phyloP scores from a whole-genome alignment of 2,329 filamentous ascomycete genomes.

The Talaromyces sp. region DNA sequence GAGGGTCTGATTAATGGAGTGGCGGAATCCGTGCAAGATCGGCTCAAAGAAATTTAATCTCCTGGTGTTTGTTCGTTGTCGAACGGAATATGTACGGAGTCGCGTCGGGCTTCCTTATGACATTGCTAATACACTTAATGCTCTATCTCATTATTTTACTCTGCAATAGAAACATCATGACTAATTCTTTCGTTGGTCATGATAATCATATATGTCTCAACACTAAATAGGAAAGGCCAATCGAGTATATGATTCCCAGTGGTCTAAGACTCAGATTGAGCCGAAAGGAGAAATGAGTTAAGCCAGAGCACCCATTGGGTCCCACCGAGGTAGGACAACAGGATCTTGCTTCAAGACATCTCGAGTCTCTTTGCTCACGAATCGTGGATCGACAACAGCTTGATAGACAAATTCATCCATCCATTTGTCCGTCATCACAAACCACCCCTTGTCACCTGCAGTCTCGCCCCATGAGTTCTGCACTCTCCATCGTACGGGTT shows the following conservation, averaged over 20 bases:
- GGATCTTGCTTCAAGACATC: slow-evolving; percentile 68
- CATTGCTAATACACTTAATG: background rate
- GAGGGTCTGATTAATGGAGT: background rate
- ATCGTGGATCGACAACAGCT: slow-evolving; percentile 71
- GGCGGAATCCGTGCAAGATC: background rate
- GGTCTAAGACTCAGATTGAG: background rate
- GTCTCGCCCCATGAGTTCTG: slow-evolving; percentile 77
- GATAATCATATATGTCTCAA: background rate
- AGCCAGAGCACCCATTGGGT: slow-evolving; percentile 72
- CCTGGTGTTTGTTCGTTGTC: background rate
- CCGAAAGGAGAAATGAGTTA: slow-evolving; percentile 24
- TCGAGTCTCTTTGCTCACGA: slow-evolving; percentile 59
- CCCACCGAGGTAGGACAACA: slow-evolving; percentile 69
- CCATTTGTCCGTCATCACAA: slow-evolving; percentile 80
- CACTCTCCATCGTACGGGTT: slow-evolving; percentile 72
- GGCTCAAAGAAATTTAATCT: background rate
- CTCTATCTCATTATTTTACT: background rate
- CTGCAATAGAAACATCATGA: background rate
- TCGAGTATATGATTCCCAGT: no score
- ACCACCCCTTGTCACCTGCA: slow-evolving; percentile 73
- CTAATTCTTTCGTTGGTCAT: background rate
- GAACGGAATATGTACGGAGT: background rate
- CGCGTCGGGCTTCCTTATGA: no score
- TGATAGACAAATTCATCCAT: slow-evolving; percentile 81
- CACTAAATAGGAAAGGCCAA: background rate